Conservation (phyloP, 768 basidiomycete genomes). For the Lentinula guzmanii region DNA sequence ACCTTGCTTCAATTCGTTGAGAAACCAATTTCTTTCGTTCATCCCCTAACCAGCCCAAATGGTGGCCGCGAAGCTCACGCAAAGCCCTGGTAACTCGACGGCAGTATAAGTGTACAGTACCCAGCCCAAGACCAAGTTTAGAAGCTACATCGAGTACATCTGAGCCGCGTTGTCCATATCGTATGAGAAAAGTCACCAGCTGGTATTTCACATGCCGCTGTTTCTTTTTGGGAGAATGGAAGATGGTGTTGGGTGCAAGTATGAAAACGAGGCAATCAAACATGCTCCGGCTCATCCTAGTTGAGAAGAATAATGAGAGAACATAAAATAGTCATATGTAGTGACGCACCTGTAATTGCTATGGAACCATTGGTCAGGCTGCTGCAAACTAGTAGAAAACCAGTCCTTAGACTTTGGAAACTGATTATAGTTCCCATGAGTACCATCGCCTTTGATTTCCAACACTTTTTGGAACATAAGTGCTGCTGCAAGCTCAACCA, state of each 20-base stretch:
- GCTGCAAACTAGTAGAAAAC: conserved; percentile 8
- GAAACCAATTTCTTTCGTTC: neutral
- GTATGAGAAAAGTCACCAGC: conserved; percentile 8
- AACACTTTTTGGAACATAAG: neutral
- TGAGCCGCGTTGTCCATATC: conserved; percentile 13
- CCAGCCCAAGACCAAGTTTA: conserved; percentile 14
- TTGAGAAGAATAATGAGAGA: too few relatives aligned
- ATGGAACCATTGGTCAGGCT: conserved; percentile 10
- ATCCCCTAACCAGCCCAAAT: neutral
- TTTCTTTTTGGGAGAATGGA: neutral
- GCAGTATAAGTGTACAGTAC: conserved; percentile 18
- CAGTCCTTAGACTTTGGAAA: conserved; percentile 10
- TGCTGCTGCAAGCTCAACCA: neutral
- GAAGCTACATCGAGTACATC: conserved; percentile 2
- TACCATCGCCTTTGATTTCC: neutral
- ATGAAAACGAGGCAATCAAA: neutral
- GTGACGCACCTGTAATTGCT: conserved; percentile 4
- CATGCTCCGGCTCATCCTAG: neutral
- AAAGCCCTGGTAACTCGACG: conserved; percentile 10
- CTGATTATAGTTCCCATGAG: conserved; percentile 11
- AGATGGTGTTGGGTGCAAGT: neutral
- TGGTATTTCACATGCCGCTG: conserved; percentile 2
- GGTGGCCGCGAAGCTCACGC: neutral
- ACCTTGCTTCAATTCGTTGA: neutral
- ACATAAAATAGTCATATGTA: neutral